These are phyloP conservation scores for Neodidymelliopsis sp. DNA, from an alignment of 2,329 filamentous ascomycete genomes.

Conservation along the genomic window DNA sequence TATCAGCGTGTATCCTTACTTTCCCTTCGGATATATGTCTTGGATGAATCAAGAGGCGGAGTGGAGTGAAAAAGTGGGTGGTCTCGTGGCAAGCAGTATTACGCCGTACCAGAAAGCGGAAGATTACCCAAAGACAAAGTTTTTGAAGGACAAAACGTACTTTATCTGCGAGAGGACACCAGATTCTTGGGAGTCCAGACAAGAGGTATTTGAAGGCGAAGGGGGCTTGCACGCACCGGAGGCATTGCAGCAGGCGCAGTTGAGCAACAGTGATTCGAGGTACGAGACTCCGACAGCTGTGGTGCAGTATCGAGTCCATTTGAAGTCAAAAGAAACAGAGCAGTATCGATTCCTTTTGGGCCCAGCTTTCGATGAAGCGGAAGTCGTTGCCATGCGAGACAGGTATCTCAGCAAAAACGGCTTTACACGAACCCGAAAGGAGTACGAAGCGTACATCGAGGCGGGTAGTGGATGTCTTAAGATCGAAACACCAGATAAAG, in stretches of 20 bases:
- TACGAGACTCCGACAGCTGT: slow-evolving; percentile 64
- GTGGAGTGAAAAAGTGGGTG: slow-evolving; percentile 58
- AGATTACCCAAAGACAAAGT: slow-evolving; percentile 66
- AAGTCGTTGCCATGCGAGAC: slow-evolving; percentile 56
- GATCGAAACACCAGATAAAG: slow-evolving; percentile 63
- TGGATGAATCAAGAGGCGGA: slow-evolving; percentile 68
- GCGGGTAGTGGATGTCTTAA: slow-evolving; percentile 59
- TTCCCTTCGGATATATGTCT: slow-evolving; percentile 67
- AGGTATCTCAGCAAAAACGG: slow-evolving; percentile 60
- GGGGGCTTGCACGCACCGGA: slow-evolving; percentile 63
- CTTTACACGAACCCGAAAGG: slow-evolving; percentile 55
- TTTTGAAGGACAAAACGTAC: slow-evolving; percentile 65
- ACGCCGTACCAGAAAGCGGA: slow-evolving; percentile 65
- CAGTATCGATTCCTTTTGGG: slow-evolving; percentile 65
- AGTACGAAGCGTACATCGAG: slow-evolving; percentile 62
- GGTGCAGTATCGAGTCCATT: slow-evolving; percentile 59
- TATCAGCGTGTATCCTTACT: slow-evolving; percentile 64
- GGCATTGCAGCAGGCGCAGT: slow-evolving; percentile 49
- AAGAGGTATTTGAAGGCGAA: slow-evolving; percentile 63
- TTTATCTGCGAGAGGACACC: slow-evolving; percentile 63
- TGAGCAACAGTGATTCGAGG: slow-evolving; percentile 59
- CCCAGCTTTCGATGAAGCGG: slow-evolving; percentile 61
- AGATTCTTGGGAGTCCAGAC: slow-evolving; percentile 61
- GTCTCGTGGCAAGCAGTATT: slow-evolving; percentile 61
- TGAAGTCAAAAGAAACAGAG: slow-evolving; percentile 51